Percentiles rank a stretch among this genome's conserved stretches.
These are phyloP conservation scores for Acmispon strigosus DNA, from an alignment of 306 rosid genomes.

Conservation along the genomic window DNA sequence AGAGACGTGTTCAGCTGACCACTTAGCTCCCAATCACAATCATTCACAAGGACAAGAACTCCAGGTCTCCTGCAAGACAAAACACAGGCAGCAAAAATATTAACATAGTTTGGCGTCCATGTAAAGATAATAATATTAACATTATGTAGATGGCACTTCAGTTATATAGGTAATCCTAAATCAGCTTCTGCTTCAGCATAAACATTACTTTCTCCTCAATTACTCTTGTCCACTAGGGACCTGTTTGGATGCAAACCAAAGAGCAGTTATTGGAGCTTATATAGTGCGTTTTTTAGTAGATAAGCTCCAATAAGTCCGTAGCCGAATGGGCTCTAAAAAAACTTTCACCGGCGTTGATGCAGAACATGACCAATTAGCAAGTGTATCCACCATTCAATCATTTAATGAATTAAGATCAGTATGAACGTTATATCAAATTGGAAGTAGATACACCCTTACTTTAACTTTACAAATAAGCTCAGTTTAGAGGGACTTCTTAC, in stretches of 20 bases:
- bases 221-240: background rate
- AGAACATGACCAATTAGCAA: background rate
- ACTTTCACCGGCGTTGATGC: background rate
- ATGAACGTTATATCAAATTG: background rate
- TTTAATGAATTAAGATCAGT: background rate
- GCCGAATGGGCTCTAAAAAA: too few relatives aligned
- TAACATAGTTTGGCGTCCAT: too few relatives aligned
- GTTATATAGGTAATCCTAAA: too few relatives aligned
- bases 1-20: conserved; percentile 73
- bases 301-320: too few relatives aligned
- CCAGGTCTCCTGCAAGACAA: conserved; percentile 81
- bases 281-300: too few relatives aligned
- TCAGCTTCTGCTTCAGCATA: too few relatives aligned
- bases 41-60: conserved; percentile 88
- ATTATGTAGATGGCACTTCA: too few relatives aligned
- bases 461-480: background rate
- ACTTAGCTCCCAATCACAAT: conserved; percentile 95
- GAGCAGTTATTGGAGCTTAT: too few relatives aligned
- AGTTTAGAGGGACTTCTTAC: background rate
- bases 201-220: background rate
- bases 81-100: too few relatives aligned
- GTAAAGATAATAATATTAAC: too few relatives aligned
- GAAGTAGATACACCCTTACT: background rate
- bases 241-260: too few relatives aligned
- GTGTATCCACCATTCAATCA: background rate